These are phyloP conservation scores for Globisporangium carolinianum DNA, from an alignment of 352 stramenopile genomes.

Conservation along the genomic window DNA sequence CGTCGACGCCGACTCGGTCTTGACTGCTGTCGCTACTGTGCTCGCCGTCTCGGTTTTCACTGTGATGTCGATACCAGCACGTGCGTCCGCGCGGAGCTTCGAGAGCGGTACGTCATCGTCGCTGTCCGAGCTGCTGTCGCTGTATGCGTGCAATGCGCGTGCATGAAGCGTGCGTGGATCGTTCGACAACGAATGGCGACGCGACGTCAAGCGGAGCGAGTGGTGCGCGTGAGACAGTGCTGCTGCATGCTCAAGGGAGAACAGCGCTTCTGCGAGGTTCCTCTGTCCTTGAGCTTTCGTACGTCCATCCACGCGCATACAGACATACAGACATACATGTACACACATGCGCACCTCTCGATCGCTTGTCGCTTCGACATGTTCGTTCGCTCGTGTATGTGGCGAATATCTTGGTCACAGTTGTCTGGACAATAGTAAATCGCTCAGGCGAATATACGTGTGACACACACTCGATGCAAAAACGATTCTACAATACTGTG, in stretches of 20 bases:
- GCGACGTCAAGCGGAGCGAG: neutral
- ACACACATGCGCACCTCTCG: slow-evolving; percentile 24
- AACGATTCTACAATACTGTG: too few relatives aligned
- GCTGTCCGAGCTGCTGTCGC: slow-evolving; percentile 57
- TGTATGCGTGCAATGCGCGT: neutral
- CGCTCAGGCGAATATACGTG: too few relatives aligned
- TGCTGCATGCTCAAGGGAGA: too few relatives aligned
- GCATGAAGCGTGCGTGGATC: neutral
- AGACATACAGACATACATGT: neutral
- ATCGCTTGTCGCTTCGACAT: slow-evolving; percentile 23
- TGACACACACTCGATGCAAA: too few relatives aligned
- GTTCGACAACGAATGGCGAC: slow-evolving; percentile 3
- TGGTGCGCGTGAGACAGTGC: neutral
- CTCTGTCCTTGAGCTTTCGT: too few relatives aligned
- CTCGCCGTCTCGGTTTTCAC: slow-evolving; percentile 19
- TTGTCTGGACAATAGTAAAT: neutral
- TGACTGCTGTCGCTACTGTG: slow-evolving; percentile 9
- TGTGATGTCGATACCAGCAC: slow-evolving; percentile 15
- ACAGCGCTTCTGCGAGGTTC: too few relatives aligned
- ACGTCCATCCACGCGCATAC: neutral
- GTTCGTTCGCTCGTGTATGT: neutral
- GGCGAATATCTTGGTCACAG: neutral
- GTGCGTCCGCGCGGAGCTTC: slow-evolving; percentile 34
- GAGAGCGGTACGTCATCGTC: slow-evolving; percentile 77
- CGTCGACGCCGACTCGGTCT: neutral